Evolutionary conservation across 2,329 filamentous ascomycete genomes (phyloP).

Genomic region (Blastomyces percursus): DNA sequence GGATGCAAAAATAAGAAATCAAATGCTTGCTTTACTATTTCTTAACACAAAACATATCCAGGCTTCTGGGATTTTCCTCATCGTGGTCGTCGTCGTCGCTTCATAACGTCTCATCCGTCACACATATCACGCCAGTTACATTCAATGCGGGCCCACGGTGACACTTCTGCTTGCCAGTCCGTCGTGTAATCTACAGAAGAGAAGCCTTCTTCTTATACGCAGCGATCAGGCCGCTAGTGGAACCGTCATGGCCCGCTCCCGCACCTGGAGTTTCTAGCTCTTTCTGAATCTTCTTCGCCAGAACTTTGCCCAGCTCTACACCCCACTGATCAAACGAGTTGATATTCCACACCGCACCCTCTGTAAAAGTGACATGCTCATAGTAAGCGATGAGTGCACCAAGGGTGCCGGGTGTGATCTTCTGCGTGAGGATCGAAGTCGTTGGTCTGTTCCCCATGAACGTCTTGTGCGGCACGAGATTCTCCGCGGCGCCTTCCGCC

Average conservation of each 20-base stretch:
- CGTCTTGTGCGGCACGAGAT: constrained; percentile 90
- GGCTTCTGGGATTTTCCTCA: not conserved
- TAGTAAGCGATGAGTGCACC: constrained; percentile 97
- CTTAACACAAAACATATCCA: not conserved
- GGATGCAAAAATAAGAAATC: not conserved
- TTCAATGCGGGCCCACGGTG: not conserved
- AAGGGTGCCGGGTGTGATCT: constrained; percentile 87
- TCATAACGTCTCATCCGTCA: not conserved
- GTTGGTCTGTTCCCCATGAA: constrained; percentile 97
- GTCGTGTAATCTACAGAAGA: constrained; percentile 8
- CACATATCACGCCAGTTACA: not conserved
- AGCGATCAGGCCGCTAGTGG: constrained; percentile 78
- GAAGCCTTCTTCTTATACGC: constrained; percentile 73
- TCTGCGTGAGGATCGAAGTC: constrained; percentile 82
- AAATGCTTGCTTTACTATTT: not conserved
- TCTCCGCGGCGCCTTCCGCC: constrained; percentile 37
- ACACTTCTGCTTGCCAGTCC: not conserved
- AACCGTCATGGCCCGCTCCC: constrained; percentile 68
- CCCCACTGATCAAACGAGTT: constrained; percentile 99
- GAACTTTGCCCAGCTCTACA: constrained; percentile 90
- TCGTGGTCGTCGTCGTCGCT: not conserved
- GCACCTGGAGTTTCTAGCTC: constrained; percentile 71
- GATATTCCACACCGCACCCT: constrained; percentile 98
- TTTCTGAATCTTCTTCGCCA: constrained; percentile 80
- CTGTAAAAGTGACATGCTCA: constrained; percentile 95